Evolutionary conservation across 352 stramenopile species (phyloP).

Genomic region (Phytophthora brassicae): DNA sequence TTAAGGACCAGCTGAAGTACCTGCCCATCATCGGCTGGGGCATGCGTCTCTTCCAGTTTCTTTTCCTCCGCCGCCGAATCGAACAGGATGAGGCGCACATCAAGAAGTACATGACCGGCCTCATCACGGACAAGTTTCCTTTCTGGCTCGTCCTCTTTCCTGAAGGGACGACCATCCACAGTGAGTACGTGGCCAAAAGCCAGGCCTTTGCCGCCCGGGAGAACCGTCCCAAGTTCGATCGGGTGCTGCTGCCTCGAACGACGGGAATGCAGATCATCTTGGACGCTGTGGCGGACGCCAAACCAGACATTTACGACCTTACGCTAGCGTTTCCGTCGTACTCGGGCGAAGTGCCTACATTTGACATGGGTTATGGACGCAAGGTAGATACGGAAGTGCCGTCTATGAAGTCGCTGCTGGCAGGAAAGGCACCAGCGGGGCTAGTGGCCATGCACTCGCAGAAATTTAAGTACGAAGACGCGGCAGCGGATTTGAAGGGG

Average conservation of each 20-base stretch:
- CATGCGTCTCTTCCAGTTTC: slow-evolving; percentile 90
- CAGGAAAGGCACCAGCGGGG: slow-evolving; percentile 45
- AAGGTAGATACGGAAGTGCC: slow-evolving; percentile 83
- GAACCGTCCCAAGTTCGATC: slow-evolving; percentile 85
- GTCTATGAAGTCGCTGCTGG: slow-evolving; percentile 77
- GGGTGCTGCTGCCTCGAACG: slow-evolving; percentile 90
- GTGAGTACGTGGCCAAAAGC: slow-evolving; percentile 87
- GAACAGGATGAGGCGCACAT: slow-evolving; percentile 74
- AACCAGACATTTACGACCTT: slow-evolving; percentile 93
- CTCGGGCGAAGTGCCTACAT: slow-evolving; percentile 85
- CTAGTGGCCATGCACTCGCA: slow-evolving; percentile 57
- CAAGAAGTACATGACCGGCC: slow-evolving; percentile 71
- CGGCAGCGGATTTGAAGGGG: slow-evolving; percentile 43
- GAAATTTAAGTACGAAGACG: slow-evolving; percentile 71
- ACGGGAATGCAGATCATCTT: slow-evolving; percentile 93
- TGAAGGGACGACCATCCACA: slow-evolving; percentile 91
- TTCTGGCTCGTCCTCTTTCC: slow-evolving; percentile 91
- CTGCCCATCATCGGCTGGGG: slow-evolving; percentile 89
- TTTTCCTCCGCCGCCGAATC: slow-evolving; percentile 87
- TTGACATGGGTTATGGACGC: slow-evolving; percentile 86
- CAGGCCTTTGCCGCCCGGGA: slow-evolving; percentile 78
- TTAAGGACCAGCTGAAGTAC: slow-evolving; percentile 91
- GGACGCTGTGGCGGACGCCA: slow-evolving; percentile 81
- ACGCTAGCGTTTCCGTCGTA: slow-evolving; percentile 90
- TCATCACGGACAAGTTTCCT: slow-evolving; percentile 83